phyloP scores from a whole-genome alignment of 495 filamentous ascomycete species.

The Antarctomyces pellizariae region DNA sequence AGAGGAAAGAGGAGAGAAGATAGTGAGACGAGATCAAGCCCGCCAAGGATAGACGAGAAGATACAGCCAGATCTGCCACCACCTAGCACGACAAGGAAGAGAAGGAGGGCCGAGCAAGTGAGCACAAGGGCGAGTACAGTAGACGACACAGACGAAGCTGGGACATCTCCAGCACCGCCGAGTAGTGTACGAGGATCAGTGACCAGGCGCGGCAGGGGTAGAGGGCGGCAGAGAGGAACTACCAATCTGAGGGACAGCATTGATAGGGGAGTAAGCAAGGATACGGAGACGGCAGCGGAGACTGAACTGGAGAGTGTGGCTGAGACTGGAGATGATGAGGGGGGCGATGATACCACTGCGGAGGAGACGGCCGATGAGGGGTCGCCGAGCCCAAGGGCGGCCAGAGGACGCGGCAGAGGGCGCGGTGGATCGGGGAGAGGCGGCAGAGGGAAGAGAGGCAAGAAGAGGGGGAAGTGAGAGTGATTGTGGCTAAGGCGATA shows the following conservation, averaged over 20 bases:
- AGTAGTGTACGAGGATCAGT: no score
- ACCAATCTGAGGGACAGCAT: no score
- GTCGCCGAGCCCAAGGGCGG: conserved; percentile 6
- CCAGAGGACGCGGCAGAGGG: not conserved
- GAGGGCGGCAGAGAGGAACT: no score
- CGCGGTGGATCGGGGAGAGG: no score
- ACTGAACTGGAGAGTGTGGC: conserved; percentile 7
- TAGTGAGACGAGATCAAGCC: conserved; percentile 15
- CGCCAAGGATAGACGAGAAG: conserved; percentile 12
- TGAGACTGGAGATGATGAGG: conserved; percentile 4
- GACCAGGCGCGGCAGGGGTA: no score
- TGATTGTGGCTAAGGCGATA: no score
- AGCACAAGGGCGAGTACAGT: conserved; percentile 24
- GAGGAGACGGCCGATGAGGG: conserved; percentile 7
- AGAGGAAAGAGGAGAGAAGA: conserved; percentile 25
- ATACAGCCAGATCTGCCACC: conserved; percentile 18
- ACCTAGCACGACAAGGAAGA: conserved; percentile 30
- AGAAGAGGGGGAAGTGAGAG: not conserved
- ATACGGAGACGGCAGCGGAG: conserved; percentile 8
- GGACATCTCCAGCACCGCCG: conserved; percentile 9
- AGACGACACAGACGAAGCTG: conserved; percentile 27
- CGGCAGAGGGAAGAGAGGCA: conserved; percentile 9
- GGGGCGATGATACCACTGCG: no score
- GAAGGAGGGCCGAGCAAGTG: conserved; percentile 18
- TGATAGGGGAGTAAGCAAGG: conserved; percentile 8